Percentiles rank a stretch among this genome's conserved stretches.
These are phyloP conservation scores for Mytilinidion resinicola DNA, from an alignment of 495 filamentous ascomycete species.

Conservation along the genomic window DNA sequence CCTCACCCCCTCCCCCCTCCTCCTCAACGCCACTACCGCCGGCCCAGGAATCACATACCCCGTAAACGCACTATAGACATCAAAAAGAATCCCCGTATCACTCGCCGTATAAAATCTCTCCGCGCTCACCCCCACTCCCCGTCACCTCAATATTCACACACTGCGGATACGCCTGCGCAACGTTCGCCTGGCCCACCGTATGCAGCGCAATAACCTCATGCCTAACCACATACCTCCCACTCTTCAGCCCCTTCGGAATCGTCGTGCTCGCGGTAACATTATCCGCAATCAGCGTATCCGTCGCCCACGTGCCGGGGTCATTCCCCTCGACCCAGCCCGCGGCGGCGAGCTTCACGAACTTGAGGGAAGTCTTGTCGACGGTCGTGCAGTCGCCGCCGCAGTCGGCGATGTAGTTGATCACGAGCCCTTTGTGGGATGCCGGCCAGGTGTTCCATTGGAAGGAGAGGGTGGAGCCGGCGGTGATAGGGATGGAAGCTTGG, in stretches of 20 bases:
- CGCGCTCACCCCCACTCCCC: constrained; percentile 15
- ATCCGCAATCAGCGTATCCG: constrained; percentile 26
- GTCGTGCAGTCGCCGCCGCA: constrained; percentile 23
- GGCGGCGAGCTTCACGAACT: constrained; percentile 41
- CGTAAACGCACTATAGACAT: constrained; percentile 20
- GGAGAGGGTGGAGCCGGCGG: constrained; percentile 29
- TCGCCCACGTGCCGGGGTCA: constrained; percentile 21
- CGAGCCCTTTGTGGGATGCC: constrained; percentile 21
- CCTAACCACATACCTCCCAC: constrained; percentile 28
- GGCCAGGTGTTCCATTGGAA: constrained; percentile 41
- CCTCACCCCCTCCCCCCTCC: constrained; percentile 13
- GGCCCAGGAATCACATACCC: constrained; percentile 35
- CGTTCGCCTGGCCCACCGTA: constrained; percentile 13
- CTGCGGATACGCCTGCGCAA: constrained; percentile 31
- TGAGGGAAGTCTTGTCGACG: constrained; percentile 31
- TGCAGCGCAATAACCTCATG: constrained; percentile 32
- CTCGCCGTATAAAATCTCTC: constrained; percentile 19
- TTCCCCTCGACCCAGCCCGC: constrained; percentile 21
- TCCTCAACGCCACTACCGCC: constrained; percentile 8
- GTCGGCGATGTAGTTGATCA: constrained; percentile 25
- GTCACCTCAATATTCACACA: constrained; percentile 27
- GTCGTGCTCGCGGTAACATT: constrained; percentile 23
- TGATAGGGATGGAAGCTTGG: constrained; percentile 41
- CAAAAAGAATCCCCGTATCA: constrained; percentile 26
- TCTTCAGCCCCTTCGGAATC: constrained; percentile 17